Base-by-base conservation (phyloP, 2,329 filamentous ascomycete species). In the Calonectria hongkongensis region DNA sequence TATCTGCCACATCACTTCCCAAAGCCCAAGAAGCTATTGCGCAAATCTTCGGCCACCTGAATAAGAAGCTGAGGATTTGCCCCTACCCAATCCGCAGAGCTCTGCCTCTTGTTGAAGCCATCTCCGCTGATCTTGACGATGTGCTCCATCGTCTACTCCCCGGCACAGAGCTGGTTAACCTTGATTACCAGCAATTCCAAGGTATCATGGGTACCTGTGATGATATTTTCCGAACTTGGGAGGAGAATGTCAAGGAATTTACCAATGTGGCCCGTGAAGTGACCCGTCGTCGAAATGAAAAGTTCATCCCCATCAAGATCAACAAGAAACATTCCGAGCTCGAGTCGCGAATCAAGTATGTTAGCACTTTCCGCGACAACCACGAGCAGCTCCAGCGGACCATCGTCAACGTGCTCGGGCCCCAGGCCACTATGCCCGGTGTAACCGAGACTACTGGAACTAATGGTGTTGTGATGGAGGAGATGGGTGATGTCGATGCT, bases 281-380 rank as follows among this genome's bases (percentile, higher is more conserved):
- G 8, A 98, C 95, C 3, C 92, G 96, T 76, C 94, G 96, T 79
- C 92, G 97, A 78, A 97, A 98, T 81, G 97, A 98, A 84, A 98
- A 98, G 83, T 99, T 99, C 83, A 98, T 99, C 76, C 96, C 96
- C 5, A 98, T 99, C 88, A 98, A 98, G 87, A 96, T 99, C 83
- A 91, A 89, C 76, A 94, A 95, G 73, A 94, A 94, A 79, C 97
- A 99, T 82, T 93, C 92, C 47, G 94, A 96, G 83, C 94, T 97
- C 30, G 95, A 98, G 84, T 93, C 97, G 74, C 92, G 97, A 51
- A 89, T 99, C 77, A 95, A 94, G 80, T 99, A 99, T 83, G 95
- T 99, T 75, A 92, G 92, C 79, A 98, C 94, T 25, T 99, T 99
- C 87, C 92, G 97, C 30, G 94, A 96, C 80, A 98, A 98, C 81